These are phyloP conservation scores for Apiotrichum gracile DNA, from an alignment of 1,284 basidiomycete genomes.

Conservation along the genomic window DNA sequence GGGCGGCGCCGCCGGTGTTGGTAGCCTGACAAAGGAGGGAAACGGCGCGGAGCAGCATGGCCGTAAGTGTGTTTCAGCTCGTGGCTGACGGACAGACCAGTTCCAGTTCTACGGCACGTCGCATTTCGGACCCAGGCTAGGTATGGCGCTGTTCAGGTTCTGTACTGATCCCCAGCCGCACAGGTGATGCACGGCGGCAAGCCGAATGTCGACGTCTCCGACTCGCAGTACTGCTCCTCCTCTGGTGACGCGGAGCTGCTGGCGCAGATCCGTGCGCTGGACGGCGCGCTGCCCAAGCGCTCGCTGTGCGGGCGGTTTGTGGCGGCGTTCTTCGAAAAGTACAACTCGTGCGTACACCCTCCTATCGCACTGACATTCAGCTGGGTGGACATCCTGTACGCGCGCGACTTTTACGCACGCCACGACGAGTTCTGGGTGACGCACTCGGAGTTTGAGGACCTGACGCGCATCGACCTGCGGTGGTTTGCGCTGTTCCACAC, in stretches of 20 bases:
- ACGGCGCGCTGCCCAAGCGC: conserved; percentile 19
- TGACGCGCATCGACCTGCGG: conserved; percentile 27
- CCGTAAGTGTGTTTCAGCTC: conserved; percentile 1
- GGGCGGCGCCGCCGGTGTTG: conserved; percentile 20
- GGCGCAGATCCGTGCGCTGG: conserved; percentile 20
- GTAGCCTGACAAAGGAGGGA: conserved; percentile 16
- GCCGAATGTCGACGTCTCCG: conserved; percentile 10
- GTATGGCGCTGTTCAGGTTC: conserved; percentile 8
- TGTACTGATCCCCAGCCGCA: background rate
- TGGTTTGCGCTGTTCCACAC: conserved; percentile 31
- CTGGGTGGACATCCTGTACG: conserved; percentile 28
- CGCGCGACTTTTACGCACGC: conserved; percentile 25
- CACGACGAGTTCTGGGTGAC: conserved; percentile 24
- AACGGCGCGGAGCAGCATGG: conserved; percentile 16
- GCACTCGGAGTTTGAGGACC: conserved; percentile 21
- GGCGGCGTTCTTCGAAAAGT: conserved; percentile 20
- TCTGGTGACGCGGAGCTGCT: conserved; percentile 13
- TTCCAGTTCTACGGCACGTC: conserved; percentile 30
- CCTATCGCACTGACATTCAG: background rate
- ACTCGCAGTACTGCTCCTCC: conserved; percentile 13
- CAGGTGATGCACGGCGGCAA: conserved; percentile 4
- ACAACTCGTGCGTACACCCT: conserved; percentile 22
- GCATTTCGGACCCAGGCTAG: conserved; percentile 27
- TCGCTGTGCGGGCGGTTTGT: conserved; percentile 24
- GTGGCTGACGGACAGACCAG: conserved; percentile 12